Evolutionary conservation across 805 yeast genomes (phyloP), one percentile per base, ranked within the genome.

Genomic region (Starmerella ratchasimensis): DNA sequence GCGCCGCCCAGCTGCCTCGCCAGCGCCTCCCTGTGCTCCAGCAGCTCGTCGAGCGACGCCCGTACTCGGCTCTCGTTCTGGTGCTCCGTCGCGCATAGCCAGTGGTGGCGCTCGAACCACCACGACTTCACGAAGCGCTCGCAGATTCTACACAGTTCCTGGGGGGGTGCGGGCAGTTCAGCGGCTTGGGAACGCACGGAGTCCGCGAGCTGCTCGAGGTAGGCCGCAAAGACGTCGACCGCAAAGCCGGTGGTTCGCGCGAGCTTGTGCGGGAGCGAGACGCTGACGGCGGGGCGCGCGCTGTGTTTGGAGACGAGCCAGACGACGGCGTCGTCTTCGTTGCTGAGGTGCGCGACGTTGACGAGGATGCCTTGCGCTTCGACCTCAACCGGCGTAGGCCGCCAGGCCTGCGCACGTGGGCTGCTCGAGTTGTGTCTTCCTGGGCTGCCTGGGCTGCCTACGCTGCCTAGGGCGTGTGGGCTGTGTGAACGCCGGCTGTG

Each of bases 321-420:
- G 80, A 90, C 22, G 4, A 39, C 42, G 9, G 39, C 29, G 14
- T 35, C 41, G 19, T 27, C 44, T 14, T 19, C n/a, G 26, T 68
- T 54, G 13, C 68, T 63, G 0, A 74, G 60, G 19, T 20, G 34
- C 14, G 27, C 22, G 11, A 36, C 17, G 45, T 74, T 79, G 7
- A 90, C 76, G 16, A 88, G 57, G 8, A 90, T 77, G 3, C 98
- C 98, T 53, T 88, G 96, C 0, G 95, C 97, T 56, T 88, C 97
- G 15, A 43, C 23, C 13, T 39, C 45, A 11, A 26, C 34, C 22
- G 21, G 31, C 11, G 31, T 10, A 5, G n/a, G n/a, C n/a, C n/a
- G n/a, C 16, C 5, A n/a, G 26, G 6, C 25, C 35, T 8, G n/a
- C n/a, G n/a, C n/a, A n/a, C n/a, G n/a, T n/a, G n/a, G n/a, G n/a